Base-by-base conservation (phyloP, 768 basidiomycete genomes). In the Trichaptum fuscoviolaceum region DNA sequence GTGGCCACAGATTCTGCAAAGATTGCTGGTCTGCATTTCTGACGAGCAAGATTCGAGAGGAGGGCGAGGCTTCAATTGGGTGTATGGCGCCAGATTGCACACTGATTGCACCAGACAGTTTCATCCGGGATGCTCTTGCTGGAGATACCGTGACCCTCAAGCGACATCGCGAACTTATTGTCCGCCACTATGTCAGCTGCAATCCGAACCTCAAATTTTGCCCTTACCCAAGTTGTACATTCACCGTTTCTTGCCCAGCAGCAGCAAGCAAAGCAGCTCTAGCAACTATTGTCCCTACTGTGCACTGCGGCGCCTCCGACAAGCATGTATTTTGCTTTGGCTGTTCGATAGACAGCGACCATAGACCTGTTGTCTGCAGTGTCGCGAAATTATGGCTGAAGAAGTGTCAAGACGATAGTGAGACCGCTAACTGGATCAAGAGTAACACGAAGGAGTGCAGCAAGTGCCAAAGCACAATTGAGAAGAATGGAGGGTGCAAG, bases 401-500 rank as follows among this genome's bases (percentile, higher is more conserved):
- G 85, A 99, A 99, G 78, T 99, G 97, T 77, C 86, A 88, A 63
- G 97, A 99, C 75, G 97, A 99, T 75, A 93, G 91, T 69, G 97
- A 99, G 80, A 99, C 97, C 20, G 94, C 95, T 26, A 99, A 99
- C 76, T 99, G 97, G 97, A 95, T 99, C 82, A 95, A 93, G 85
- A 97, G 95, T 69, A 98, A 99, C 75, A 99, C 97, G 57, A 99
- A 99, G 82, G 97, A 99, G 77, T 99, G 97, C 75, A 83, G 87
- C 23, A 90, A 95, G 75, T 99, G 97, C 76, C 90, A 94, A 76
- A 95, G 94, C 72, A 99, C 97, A 64, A 99, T 99, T 66, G 97
- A 99, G 85, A 99, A 99, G 90, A 99, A 99, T 70, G 97, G 97
- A 9, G 97, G 97, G 15, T 99, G 97, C 95, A 99, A 99, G 95